Evolutionary conservation across 1,139 yeast species (phyloP), one percentile per base, ranked within the genome.

Genomic region (Blastobotrys malaysiensis): DNA sequence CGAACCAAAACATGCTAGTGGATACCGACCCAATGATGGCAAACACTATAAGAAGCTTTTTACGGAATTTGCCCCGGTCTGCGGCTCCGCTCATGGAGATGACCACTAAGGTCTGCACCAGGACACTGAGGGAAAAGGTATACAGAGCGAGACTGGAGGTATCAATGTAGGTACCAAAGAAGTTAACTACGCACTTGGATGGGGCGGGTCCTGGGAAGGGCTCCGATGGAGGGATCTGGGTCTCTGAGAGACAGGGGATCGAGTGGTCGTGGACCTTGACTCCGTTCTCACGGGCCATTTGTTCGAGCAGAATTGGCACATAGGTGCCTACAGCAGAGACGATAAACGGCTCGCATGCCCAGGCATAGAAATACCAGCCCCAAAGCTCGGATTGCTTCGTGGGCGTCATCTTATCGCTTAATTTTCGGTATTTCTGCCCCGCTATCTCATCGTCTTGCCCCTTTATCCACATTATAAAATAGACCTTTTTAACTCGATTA

Each of bases 291-390:
- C 88, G 73, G 0, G 89, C 90, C 59, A 82, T 75, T 60, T 82
- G 83, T 57, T 84, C 88, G 31, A 85, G 69, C 7, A 84, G 66
- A 20, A 85, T 69, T 0, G 90, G 90, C 7, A 84, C 83, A 64
- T 83, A 85, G 0, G 89, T 84, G 1, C 89, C 83, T 6, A 85
- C 83, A 1, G 84, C 88, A 43, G 86, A 80, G 4, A 85, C 90
- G 9, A 83, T 77, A 64, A 84, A 85, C 0, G 91, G 90, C 64
- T 85, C 90, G 39, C 86, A 80, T 0, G 89, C 88, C 78, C 85
- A 82, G 1, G 83, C 74, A 60, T 80, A 82, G 9, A 81, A 69
- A 59, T 68, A 69, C 75, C 74, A 71, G 20, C 74, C 74, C 48
- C 65, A 52, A 13, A 68, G 62, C 47, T 63, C 68, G 20, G 45